phyloP scores from a whole-genome alignment of 2,329 filamentous ascomycete genomes.

The Colletotrichum horii region DNA sequence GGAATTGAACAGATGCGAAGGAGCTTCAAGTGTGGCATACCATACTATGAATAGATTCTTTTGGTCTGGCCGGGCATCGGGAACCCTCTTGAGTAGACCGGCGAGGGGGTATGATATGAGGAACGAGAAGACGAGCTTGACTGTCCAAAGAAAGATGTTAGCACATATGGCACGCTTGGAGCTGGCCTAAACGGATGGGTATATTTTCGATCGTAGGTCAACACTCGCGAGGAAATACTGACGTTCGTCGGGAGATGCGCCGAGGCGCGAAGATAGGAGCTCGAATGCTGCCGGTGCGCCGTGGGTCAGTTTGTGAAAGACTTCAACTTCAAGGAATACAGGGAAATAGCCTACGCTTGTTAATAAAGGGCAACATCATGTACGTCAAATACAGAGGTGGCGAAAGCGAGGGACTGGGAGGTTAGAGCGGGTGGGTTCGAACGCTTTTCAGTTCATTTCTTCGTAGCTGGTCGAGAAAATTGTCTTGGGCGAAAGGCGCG shows the following conservation, averaged over 20 bases:
- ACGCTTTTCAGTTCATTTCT: not conserved
- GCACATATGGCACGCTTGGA: not conserved
- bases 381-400: not conserved
- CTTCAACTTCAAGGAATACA: not conserved
- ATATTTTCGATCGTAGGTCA: conserved; percentile 34
- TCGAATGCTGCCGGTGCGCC: conserved; percentile 44
- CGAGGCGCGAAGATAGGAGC: conserved; percentile 43
- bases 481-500: not conserved
- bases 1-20: not conserved
- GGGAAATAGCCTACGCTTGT: conserved; percentile 25
- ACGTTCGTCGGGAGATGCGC: conserved; percentile 53
- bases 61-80: conserved; percentile 79
- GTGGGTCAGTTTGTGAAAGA: not conserved
- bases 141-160: conserved; percentile 47
- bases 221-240: conserved; percentile 25
- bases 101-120: conserved; percentile 92
- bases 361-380: conserved; percentile 33
- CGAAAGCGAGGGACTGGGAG: not conserved
- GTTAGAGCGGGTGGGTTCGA: not conserved
- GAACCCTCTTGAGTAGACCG: conserved; percentile 85
- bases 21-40: conserved; percentile 48
- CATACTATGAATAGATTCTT: conserved; percentile 89
- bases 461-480: not conserved
- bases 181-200: not conserved
- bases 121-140: conserved; percentile 92